phyloP scores from a whole-genome alignment of 73 alveolate species.

The Urostyla sp. region DNA sequence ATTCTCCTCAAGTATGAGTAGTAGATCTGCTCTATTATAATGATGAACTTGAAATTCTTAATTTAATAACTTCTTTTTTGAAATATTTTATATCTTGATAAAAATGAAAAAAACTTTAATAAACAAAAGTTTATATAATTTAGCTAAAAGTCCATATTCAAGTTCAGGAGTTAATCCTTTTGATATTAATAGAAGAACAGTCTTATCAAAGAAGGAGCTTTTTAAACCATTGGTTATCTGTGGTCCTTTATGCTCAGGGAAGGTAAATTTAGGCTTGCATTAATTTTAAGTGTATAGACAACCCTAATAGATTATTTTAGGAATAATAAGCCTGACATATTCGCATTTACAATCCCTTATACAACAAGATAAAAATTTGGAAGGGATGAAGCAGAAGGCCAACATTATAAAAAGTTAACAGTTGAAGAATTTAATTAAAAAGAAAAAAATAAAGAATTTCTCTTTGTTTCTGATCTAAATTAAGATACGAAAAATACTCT shows the following conservation, averaged over 20 bases:
- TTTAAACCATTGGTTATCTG: conserved; percentile 1
- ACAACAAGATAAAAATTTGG: conserved; percentile 2
- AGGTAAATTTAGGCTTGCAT: not conserved
- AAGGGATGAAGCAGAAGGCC: conserved; percentile 10
- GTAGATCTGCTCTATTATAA: too few relatives aligned
- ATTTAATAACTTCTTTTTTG: too few relatives aligned
- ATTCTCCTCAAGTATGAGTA: too few relatives aligned
- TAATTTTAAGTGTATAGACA: not conserved
- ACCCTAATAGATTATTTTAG: conserved; percentile 11
- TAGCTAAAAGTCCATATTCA: too few relatives aligned
- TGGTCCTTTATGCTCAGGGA: conserved; percentile 41
- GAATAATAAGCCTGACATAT: not conserved
- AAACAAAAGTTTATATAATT: too few relatives aligned
- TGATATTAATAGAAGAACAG: too few relatives aligned
- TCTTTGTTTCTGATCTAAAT: not conserved
- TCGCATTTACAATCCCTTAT: not conserved
- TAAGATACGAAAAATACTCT: not conserved
- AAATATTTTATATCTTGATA: too few relatives aligned
- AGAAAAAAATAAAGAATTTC: conserved; percentile 21
- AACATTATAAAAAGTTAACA: not conserved
- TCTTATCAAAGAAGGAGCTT: not conserved
- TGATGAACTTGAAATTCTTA: too few relatives aligned
- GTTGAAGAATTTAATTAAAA: not conserved
- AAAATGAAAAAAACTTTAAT: too few relatives aligned
- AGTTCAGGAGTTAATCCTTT: too few relatives aligned